Percentiles rank a stretch among this genome's conserved stretches.
Conservation (phyloP, 2,329 filamentous ascomycete genomes). For the Neonectria ditissima region DNA sequence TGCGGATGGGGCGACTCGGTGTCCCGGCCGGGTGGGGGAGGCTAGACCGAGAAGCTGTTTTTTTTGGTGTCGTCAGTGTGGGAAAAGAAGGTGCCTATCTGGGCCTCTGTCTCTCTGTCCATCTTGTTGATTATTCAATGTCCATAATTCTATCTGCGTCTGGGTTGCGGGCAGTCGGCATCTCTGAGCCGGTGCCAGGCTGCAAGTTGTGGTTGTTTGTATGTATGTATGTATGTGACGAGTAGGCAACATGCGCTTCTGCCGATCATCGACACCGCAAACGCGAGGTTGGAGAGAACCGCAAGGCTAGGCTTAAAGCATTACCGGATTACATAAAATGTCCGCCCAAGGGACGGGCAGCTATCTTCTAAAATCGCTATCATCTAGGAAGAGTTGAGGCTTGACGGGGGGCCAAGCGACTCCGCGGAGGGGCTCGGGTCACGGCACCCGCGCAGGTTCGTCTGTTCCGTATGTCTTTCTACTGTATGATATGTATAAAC, state of each 20-base stretch:
- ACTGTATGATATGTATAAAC: no score
- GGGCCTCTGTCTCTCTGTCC: no score
- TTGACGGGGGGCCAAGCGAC: not conserved
- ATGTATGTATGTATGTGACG: no score
- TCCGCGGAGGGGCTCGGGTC: constrained; percentile 8
- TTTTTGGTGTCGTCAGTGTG: no score
- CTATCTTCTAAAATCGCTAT: constrained; percentile 9
- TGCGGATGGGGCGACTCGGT: constrained; percentile 29
- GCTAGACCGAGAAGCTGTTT: no score
- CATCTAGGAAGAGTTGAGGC: not conserved
- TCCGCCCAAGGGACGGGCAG: not conserved
- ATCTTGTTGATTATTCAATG: not conserved
- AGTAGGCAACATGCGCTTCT: not conserved
- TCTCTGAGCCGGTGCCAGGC: not conserved
- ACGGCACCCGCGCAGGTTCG: no score
- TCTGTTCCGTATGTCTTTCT: no score
- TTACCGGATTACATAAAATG: not conserved
- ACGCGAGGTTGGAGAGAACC: not conserved
- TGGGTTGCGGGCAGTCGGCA: not conserved
- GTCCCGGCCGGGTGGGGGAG: not conserved
- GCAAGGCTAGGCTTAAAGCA: not conserved
- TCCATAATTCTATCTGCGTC: not conserved
- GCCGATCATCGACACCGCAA: not conserved
- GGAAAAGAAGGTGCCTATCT: no score
- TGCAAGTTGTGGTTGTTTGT: not conserved